Conservation (phyloP, 2,329 filamentous ascomycete genomes). For the Venturia nashicola region DNA sequence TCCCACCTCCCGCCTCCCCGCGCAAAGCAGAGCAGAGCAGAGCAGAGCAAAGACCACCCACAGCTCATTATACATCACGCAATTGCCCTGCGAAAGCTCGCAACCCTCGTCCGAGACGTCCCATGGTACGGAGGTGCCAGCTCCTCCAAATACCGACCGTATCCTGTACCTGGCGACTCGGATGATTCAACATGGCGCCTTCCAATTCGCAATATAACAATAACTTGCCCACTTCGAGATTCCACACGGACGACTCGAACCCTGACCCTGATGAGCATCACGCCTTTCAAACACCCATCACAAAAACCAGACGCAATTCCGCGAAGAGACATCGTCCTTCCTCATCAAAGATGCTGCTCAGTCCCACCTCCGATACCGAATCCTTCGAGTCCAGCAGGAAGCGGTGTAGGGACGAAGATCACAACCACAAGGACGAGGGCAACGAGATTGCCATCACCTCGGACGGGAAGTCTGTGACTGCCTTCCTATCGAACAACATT, state of each 20-base stretch:
- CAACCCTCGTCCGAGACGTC: neutral
- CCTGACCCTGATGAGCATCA: neutral
- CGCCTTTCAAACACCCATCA: neutral
- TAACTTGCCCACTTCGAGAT: neutral
- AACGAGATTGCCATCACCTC: slow-evolving; percentile 10
- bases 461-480: slow-evolving; percentile 57
- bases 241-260: neutral
- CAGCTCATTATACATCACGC: neutral
- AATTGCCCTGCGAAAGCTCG: neutral
- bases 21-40: neutral
- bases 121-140: neutral
- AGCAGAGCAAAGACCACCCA: neutral
- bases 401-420: neutral
- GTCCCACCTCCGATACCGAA: slow-evolving; percentile 6
- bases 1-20: neutral
- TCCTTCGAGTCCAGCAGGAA: neutral
- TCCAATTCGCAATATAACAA: neutral
- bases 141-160: neutral
- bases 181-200: neutral
- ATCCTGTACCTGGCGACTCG: neutral
- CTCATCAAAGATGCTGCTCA: slow-evolving; percentile 2
- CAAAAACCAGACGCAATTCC: slow-evolving; percentile 5
- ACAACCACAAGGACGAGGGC: slow-evolving; percentile 1
- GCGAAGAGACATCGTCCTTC: neutral
- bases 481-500: slow-evolving; percentile 84